phyloP scores from a whole-genome alignment of 2,329 filamentous ascomycete species.

The Diplocarpon rosae region DNA sequence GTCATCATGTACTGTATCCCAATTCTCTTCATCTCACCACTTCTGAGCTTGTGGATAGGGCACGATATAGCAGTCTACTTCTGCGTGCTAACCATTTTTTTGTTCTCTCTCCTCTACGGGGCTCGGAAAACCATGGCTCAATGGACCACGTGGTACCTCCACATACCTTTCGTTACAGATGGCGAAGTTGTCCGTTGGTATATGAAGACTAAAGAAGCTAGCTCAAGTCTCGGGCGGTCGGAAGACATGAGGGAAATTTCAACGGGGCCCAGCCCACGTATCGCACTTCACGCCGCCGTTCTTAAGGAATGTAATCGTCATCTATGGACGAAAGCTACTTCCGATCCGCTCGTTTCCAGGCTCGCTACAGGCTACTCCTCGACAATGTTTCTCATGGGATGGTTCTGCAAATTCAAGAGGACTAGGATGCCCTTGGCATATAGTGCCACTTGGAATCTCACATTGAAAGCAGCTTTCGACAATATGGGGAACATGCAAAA shows the following conservation, averaged over 20 bases:
- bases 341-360: conserved; percentile 36
- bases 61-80: conserved; percentile 47
- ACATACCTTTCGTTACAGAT: conserved; percentile 40
- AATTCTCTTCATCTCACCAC: conserved; percentile 43
- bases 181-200: conserved; percentile 36
- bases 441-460: conserved; percentile 27
- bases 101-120: conserved; percentile 38
- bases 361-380: conserved; percentile 35
- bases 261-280: conserved; percentile 23
- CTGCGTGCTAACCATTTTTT: conserved; percentile 40
- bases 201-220: conserved; percentile 6
- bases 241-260: conserved; percentile 9
- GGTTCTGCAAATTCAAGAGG: conserved; percentile 32
- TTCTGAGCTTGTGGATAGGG: conserved; percentile 42
- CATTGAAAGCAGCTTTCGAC: conserved; percentile 25
- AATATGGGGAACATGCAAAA: conserved; percentile 25
- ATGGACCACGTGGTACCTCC: conserved; percentile 47
- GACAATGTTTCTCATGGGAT: conserved; percentile 28
- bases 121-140: conserved; percentile 41
- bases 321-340: conserved; percentile 32
- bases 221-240: background rate
- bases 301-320: conserved; percentile 27
- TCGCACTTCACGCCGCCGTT: conserved; percentile 24
- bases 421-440: conserved; percentile 25
- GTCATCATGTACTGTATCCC: conserved; percentile 44